These are phyloP conservation scores for Reticulascus tulasneorum DNA, from an alignment of 2,329 filamentous ascomycete species.

Conservation along the genomic window DNA sequence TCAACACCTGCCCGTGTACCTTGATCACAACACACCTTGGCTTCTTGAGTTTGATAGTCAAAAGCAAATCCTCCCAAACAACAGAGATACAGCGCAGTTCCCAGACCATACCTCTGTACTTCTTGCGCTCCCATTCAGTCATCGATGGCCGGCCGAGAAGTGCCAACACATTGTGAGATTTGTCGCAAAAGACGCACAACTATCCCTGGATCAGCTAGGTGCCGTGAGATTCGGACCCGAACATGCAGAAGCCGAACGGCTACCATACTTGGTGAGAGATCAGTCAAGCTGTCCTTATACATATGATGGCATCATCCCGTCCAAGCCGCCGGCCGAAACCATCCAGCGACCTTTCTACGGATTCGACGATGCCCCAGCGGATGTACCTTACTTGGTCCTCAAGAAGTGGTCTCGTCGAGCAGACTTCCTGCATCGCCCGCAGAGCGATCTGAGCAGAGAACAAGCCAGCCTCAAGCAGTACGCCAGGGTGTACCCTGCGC, in stretches of 20 bases:
- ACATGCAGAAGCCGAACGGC: constrained; percentile 14
- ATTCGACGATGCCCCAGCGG: constrained; percentile 30
- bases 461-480: constrained; percentile 37
- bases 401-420: constrained; percentile 48
- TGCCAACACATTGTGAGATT: constrained; percentile 42
- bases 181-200: constrained; percentile 16
- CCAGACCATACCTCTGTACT: constrained; percentile 44
- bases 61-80: constrained; percentile 14
- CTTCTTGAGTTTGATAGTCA: constrained; percentile 24
- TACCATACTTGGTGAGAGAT: constrained; percentile 37
- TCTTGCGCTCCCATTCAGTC: constrained; percentile 41
- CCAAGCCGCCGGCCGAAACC: constrained; percentile 37
- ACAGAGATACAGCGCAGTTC: constrained; percentile 9
- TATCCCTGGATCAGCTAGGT: constrained; percentile 28
- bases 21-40: constrained; percentile 32
- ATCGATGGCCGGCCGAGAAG: constrained; percentile 39
- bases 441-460: constrained; percentile 4
- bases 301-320: constrained; percentile 35
- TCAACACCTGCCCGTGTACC: constrained; percentile 34
- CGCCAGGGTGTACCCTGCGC: constrained; percentile 38
- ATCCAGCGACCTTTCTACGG: constrained; percentile 33
- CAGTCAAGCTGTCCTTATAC: constrained; percentile 29
- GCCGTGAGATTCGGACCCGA: constrained; percentile 20
- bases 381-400: constrained; percentile 47
- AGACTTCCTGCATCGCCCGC: constrained; percentile 52